phyloP scores from a whole-genome alignment of 2,329 filamentous ascomycete species.

The Aspergillus sp. region DNA sequence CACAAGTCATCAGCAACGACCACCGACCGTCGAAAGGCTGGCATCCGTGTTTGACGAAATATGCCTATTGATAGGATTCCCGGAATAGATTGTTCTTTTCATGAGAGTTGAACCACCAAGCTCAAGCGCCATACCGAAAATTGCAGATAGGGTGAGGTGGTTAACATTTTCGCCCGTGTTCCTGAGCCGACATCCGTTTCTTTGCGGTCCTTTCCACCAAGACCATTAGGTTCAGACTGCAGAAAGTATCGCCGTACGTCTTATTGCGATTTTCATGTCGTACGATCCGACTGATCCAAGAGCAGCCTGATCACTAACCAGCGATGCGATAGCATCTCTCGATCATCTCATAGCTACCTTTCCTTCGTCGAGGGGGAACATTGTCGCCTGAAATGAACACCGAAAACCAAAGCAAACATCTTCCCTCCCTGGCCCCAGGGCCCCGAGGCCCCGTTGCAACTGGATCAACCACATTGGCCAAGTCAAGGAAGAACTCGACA shows the following conservation, averaged over 20 bases:
- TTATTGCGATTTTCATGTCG: not conserved
- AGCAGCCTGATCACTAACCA: not conserved
- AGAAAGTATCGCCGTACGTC: not conserved
- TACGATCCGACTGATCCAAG: not conserved
- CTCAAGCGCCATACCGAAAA: not conserved
- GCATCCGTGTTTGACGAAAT: not conserved
- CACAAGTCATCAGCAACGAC: not conserved
- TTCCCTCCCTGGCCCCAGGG: slow-evolving; percentile 33
- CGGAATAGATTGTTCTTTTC: not conserved
- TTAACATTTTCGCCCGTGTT: not conserved
- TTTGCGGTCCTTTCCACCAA: not conserved
- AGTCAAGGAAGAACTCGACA: slow-evolving; percentile 40
- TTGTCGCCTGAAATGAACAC: slow-evolving; percentile 17
- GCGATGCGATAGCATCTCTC: not conserved
- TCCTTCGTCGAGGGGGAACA: not conserved
- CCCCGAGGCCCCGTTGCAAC: slow-evolving; percentile 23
- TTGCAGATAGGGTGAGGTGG: not conserved
- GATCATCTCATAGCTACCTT: not conserved
- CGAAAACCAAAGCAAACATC: slow-evolving; percentile 25
- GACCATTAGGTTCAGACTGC: too few species aligned
- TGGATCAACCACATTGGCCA: slow-evolving; percentile 24
- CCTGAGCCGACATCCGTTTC: not conserved
- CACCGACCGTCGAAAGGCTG: not conserved
- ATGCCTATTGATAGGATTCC: not conserved
- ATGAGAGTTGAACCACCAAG: not conserved